These are phyloP conservation scores for Leccinum arenicola DNA, from an alignment of 768 basidiomycete species.

Conservation along the genomic window DNA sequence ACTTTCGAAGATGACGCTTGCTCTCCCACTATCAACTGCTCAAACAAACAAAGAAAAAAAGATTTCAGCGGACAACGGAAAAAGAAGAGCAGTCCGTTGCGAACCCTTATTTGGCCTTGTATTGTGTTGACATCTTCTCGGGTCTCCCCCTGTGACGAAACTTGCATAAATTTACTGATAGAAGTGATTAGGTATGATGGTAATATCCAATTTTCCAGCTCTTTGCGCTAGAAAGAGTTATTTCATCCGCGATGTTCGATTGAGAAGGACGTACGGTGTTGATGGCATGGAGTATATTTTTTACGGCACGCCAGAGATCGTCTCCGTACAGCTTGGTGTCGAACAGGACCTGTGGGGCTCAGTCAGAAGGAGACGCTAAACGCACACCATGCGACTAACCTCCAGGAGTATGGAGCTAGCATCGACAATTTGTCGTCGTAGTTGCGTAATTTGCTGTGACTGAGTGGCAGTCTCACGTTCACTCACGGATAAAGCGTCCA, in stretches of 20 bases:
- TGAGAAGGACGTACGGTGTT: constrained; percentile 24
- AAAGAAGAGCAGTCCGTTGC: constrained; percentile 43
- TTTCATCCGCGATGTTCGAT: constrained; percentile 12
- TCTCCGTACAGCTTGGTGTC: constrained; percentile 25
- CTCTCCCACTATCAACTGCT: constrained; percentile 39
- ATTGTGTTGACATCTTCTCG: constrained; percentile 31
- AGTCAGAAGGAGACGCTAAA: constrained; percentile 3
- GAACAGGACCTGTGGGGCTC: constrained; percentile 15
- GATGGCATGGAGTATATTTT: constrained; percentile 20
- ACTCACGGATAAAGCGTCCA: constrained; percentile 42
- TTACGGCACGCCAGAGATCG: constrained; percentile 25
- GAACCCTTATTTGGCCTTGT: constrained; percentile 53
- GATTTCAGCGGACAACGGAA: constrained; percentile 37
- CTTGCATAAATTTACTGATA: constrained; percentile 32
- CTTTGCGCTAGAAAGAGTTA: constrained; percentile 42
- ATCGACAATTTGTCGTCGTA: constrained; percentile 49
- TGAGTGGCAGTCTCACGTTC: constrained; percentile 28
- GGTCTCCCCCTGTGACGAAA: constrained; percentile 21
- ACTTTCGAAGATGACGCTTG: constrained; percentile 16
- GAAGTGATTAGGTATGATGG: constrained; percentile 39
- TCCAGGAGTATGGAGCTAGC: constrained; percentile 47
- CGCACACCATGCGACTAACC: constrained; percentile 28
- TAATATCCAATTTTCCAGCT: constrained; percentile 40
- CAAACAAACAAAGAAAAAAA: constrained; percentile 39
- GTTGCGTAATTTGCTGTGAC: constrained; percentile 28